Percentiles rank a stretch among this genome's conserved stretches.
These are phyloP conservation scores for Gracilaria caudata DNA, from an alignment of 23 red algal genomes.

Conservation along the genomic window DNA sequence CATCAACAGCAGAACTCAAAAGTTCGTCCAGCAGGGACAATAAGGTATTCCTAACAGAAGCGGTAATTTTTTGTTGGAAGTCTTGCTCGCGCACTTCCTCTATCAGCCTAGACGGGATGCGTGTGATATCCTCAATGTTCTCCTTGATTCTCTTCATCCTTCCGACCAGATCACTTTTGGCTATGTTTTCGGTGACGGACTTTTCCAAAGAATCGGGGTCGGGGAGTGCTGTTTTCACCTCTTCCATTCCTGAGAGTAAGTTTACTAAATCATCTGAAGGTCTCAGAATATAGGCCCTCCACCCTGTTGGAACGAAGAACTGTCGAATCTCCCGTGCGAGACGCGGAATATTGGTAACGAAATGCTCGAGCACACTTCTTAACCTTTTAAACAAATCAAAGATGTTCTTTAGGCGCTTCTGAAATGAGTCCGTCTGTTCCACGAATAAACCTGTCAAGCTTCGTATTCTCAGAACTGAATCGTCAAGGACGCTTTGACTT, in stretches of 20 bases:
- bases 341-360: conserved; percentile 40
- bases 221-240: conserved; percentile 9
- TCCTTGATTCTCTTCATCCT: neutral
- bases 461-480: conserved; percentile 2
- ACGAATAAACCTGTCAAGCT: neutral
- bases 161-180: neutral
- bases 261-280: conserved; percentile 29
- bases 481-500: neutral
- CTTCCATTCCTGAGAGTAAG: conserved; percentile 19
- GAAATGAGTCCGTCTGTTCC: neutral
- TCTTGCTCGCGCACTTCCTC: neutral
- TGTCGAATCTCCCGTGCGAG: conserved; percentile 24
- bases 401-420: neutral
- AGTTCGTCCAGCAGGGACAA: neutral
- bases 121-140: neutral
- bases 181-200: neutral
- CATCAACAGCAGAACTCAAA: neutral
- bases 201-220: neutral
- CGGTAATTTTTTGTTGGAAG: neutral
- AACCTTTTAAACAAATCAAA: neutral
- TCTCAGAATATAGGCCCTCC: conserved; percentile 24
- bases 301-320: conserved; percentile 53
- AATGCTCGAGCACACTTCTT: neutral
- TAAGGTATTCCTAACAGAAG: neutral
- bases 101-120: conserved; percentile 7